Evolutionary conservation across 2,329 filamentous ascomycete species (phyloP), one percentile per base, ranked within the genome.

Genomic region (Fusarium sacchari): DNA sequence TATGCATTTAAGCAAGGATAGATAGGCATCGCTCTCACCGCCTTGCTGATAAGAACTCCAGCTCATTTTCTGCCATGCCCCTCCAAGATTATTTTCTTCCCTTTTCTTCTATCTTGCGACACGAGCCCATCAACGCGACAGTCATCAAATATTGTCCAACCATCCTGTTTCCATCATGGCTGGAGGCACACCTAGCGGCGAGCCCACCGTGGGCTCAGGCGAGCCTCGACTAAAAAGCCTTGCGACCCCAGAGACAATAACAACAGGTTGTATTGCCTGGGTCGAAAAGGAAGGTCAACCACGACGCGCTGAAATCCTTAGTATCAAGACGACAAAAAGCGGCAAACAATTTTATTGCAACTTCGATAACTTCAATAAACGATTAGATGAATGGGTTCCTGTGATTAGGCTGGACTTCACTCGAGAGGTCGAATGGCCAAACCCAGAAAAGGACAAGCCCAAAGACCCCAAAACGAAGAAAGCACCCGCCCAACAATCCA

Each of bases 341-440:
- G 92, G 93, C 22, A 92, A 94, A 43, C 93, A 94, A 62, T 98
- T 96, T 80, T 98, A 98, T 83, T 97, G 97, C 79, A 97, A 98
- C 82, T 98, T 98, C 81, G 94, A 97, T 80, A 97, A 97, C 79
- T 98, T 98, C 89, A 98, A 98, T 84, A 98, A 98, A 83, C 88
- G 87, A 74, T 83, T 90, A 18, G 86, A 89, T 85, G 96, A 99
- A 86, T 99, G 96, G 96, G 92, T 99, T 15, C 88, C 93, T 4
- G 89, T 93, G 36, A 87, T 90, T 40, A 90, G 96, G 40, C 94
- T 99, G 75, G 94, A 98, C 81, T 92, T 99, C 65, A 87, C 89
- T 4, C 92, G 94, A 75, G 95, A 98, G 78, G 96, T 99, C 61
- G 96, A 99, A 84, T 99, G 96, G 95, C 96, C 96, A 26, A 92